Evolutionary conservation across 768 basidiomycete species (phyloP), one percentile per base, ranked within the genome.

Genomic region (Lepiota venenata): DNA sequence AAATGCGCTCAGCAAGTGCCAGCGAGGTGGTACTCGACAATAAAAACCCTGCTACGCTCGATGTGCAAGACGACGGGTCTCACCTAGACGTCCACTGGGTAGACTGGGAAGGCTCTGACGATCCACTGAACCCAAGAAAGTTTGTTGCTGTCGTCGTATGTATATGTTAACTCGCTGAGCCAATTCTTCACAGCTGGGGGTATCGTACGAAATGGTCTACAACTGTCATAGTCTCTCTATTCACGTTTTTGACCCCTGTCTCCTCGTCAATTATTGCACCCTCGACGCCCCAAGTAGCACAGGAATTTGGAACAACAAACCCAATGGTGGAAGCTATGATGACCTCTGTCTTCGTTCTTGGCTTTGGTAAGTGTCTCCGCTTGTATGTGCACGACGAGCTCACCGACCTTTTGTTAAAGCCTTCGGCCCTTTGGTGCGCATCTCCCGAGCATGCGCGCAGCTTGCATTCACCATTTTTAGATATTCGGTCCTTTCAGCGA

Each of bases 211-310:
- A 85, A 73, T 87, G 85, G 87, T 77, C 73, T 0, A 81, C 81
- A 0, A 86, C 84, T 0, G 58, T 76, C n/a, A 74, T 87, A 27
- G 80, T 87, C 0, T 87, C 87, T 0, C 71, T 74, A 0, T 89
- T 86, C 63, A 84, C 87, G 0, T 85, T 88, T 62, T 85, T 88
- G 35, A 75, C 73, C 6, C 85, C 87, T 0, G 72, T 90, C 0
- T 82, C 87, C 0, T 91, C 89, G 3, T 80, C 87, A 4, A 88
- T 88, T 82, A 71, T 89, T 1, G 84, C 89, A 0, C 88, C 88
- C 0, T 87, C 87, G 0, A 70, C 74, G 0, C 56, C 59, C 3
- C 74, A 81, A 47, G 60, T 91, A 0, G 83, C 74, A 15, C 55
- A 64, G 2, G 66, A 80, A 16, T 84, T 91, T 56, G 74, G 79